Conservation (phyloP, 2,329 filamentous ascomycete species). For the Microcyclosporella mali region DNA sequence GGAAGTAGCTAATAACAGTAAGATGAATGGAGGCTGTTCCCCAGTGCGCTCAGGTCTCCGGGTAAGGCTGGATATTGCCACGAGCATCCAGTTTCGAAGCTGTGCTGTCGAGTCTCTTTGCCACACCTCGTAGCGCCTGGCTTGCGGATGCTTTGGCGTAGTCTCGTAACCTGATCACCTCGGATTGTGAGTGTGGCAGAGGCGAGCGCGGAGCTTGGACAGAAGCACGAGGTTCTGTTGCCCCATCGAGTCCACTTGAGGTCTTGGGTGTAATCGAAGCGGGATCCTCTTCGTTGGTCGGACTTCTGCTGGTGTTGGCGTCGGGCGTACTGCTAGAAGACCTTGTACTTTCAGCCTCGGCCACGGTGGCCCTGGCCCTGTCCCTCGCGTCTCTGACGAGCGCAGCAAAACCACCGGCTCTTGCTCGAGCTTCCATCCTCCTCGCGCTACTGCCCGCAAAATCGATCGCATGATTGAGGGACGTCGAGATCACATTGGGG, state of each 20-base stretch:
- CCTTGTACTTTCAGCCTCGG: constrained; percentile 11
- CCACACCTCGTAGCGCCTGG: constrained; percentile 15
- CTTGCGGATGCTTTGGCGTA: constrained; percentile 15
- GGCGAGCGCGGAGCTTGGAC: constrained; percentile 3
- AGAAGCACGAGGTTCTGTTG: neutral
- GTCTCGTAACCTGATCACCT: constrained; percentile 11
- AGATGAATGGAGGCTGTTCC: neutral
- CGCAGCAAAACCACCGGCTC: constrained; percentile 15
- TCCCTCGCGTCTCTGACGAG: constrained; percentile 18
- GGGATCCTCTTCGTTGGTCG: too few species aligned
- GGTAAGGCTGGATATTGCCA: constrained; percentile 13
- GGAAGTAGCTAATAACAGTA: too few species aligned
- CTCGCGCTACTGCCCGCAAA: constrained; percentile 18
- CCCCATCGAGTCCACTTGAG: constrained; percentile 1
- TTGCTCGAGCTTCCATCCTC: constrained; percentile 14
- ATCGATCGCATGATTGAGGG: constrained; percentile 20
- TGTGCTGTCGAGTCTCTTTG: constrained; percentile 14
- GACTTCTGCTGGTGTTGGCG: neutral
- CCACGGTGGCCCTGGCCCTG: constrained; percentile 16
- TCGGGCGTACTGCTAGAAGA: constrained; percentile 1
- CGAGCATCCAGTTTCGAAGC: constrained; percentile 14
- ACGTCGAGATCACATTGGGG: constrained; percentile 17
- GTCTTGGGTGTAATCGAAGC: neutral
- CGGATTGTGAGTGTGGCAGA: constrained; percentile 4
- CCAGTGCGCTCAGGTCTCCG: constrained; percentile 10